Conservation (phyloP, 176 grass and related monocot genomes). For the Ensete glaucum region DNA sequence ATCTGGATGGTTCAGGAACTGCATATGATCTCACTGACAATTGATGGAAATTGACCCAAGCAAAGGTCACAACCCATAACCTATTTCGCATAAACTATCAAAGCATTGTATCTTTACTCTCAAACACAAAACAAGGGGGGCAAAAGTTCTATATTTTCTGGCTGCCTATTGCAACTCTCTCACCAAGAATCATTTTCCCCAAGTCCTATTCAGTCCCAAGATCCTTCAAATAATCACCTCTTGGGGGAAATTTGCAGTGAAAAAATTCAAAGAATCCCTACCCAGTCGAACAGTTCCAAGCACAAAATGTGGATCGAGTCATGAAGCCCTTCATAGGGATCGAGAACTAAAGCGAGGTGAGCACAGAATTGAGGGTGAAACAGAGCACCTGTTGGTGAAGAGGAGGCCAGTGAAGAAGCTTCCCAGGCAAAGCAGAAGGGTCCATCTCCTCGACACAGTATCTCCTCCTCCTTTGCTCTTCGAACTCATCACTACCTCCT, state of each 20-base stretch:
- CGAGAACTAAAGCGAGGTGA: not conserved
- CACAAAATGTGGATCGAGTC: not conserved
- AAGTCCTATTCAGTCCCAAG: not conserved
- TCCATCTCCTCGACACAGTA: constrained; percentile 41
- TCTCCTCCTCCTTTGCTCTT: constrained; percentile 15
- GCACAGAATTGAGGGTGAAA: not conserved
- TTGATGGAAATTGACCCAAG: too few relatives aligned
- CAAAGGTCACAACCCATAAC: not conserved
- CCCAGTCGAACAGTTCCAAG: not conserved
- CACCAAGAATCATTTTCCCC: not conserved
- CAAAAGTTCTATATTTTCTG: not conserved
- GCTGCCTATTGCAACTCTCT: not conserved
- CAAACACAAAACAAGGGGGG: not conserved
- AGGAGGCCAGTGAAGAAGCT: constrained; percentile 81
- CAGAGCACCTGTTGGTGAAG: constrained; percentile 66
- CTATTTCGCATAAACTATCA: not conserved
- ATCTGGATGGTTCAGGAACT: too few relatives aligned
- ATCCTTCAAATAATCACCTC: not conserved
- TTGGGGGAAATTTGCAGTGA: not conserved
- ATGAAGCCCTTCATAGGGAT: not conserved
- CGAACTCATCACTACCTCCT: constrained; percentile 10
- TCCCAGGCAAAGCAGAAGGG: constrained; percentile 73
- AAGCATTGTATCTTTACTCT: not conserved
- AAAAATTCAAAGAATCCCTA: not conserved
- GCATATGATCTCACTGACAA: too few relatives aligned